Conservation (phyloP, 805 yeast genomes). For the Candida insectalens region DNA sequence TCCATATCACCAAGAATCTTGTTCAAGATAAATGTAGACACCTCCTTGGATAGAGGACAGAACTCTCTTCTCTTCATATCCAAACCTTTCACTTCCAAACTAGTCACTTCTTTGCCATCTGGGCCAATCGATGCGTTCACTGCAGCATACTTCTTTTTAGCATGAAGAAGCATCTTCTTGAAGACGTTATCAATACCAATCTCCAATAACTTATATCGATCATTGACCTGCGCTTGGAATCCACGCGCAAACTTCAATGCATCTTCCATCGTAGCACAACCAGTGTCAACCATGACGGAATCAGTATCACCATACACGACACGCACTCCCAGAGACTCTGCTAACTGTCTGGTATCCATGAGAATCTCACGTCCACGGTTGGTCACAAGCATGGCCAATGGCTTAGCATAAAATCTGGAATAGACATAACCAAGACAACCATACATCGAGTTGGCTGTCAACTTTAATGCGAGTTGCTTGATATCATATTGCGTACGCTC, state of each 20-base stretch:
- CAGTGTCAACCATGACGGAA: slow-evolving; percentile 97
- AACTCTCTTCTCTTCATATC: slow-evolving; percentile 97
- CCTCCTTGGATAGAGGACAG: slow-evolving; percentile 86
- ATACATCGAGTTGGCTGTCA: slow-evolving; percentile 99
- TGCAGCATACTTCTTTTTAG: slow-evolving; percentile 98
- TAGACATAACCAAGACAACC: slow-evolving; percentile 93
- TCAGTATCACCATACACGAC: slow-evolving; percentile 98
- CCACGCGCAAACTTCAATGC: slow-evolving; percentile 78
- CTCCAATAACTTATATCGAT: slow-evolving; percentile 76
- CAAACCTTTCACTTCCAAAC: slow-evolving; percentile 86
- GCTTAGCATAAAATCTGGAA: slow-evolving; percentile 92
- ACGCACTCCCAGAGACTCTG: slow-evolving; percentile 71
- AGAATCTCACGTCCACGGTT: slow-evolving; percentile 92
- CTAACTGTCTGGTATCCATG: slow-evolving; percentile 86
- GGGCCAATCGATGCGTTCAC: slow-evolving; percentile 41
- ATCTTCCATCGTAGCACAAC: slow-evolving; percentile 54
- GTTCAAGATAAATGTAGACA: slow-evolving; percentile 65
- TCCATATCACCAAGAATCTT: slow-evolving; percentile 65
- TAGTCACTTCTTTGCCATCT: slow-evolving; percentile 45
- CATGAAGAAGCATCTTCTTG: slow-evolving; percentile 72
- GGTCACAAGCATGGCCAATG: slow-evolving; percentile 91
- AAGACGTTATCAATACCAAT: slow-evolving; percentile 94
- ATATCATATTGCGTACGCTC: slow-evolving; percentile 85
- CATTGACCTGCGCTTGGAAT: slow-evolving; percentile 80
- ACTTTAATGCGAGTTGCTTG: slow-evolving; percentile 89